Evolutionary conservation across 805 yeast species (phyloP), one percentile per base, ranked within the genome.

Genomic region (Candida methanosorbosa): DNA sequence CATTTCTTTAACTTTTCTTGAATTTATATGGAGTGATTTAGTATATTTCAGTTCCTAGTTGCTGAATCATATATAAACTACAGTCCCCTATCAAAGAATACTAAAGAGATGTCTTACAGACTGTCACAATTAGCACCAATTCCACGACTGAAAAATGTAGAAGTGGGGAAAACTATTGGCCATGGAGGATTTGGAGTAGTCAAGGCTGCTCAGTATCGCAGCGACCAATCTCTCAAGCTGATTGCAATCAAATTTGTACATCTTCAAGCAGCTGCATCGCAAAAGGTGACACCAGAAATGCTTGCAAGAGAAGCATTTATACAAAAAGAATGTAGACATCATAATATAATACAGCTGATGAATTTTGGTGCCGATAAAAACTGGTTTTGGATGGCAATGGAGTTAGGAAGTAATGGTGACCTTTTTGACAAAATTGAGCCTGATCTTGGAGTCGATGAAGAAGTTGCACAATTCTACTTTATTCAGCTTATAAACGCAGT

Each of bases 401-500:
- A 81, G 46, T 57, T 76, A 38, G 85, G 86, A 1, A 66, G 68
- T 18, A 83, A 84, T 38, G 92, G 92, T 13, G 92, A 81, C 54
- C 51, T 81, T 16, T 81, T 81, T 51, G 88, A 81, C 46, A 81
- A 81, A 53, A 81, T 81, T 39, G 86, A 80, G 49, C 86, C 86
- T 0, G 86, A 79, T 56, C 56, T 70, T 7, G 87, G 87, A 1
- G 76, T 80, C 2, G 81, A 74, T 41, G 70, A 67, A 35, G 77
- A 74, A 16, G 66, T 80, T 9, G 81, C 82, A 1, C 83, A 78
- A 38, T 74, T 80, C 49, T 80, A 78, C 49, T 79, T 80, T 48
- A 66, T 66, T 35, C 92, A 82, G 49, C 54, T 82, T 38, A 60
- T 78, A 3, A 69, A 67, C 34, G 85, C 85, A 0, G 57, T 81